Evolutionary conservation across 2,329 filamentous ascomycete species (phyloP).

Genomic region (Fusarium chaquense): DNA sequence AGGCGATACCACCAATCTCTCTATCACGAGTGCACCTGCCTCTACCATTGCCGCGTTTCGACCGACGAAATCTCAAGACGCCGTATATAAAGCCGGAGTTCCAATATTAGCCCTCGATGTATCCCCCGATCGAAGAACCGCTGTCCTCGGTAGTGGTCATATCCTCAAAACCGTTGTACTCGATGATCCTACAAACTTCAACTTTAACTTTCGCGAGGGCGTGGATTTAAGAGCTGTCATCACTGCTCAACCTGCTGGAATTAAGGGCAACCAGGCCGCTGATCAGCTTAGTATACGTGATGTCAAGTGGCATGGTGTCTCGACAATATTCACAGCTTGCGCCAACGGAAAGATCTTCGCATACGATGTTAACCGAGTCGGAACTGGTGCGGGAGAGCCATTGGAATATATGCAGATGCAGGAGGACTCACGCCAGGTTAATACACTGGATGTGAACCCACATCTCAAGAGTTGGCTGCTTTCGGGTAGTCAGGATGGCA

Average conservation of each 20-base stretch:
- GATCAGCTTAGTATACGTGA: conserved; percentile 74
- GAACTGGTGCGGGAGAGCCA: conserved; percentile 57
- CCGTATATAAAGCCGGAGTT: conserved; percentile 62
- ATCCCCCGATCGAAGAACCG: conserved; percentile 67
- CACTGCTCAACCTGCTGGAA: conserved; percentile 57
- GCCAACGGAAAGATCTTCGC: conserved; percentile 73
- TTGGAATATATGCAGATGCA: conserved; percentile 69
- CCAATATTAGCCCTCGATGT: conserved; percentile 70
- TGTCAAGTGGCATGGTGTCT: conserved; percentile 68
- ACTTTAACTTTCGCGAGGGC: conserved; percentile 64
- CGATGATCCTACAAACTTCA: conserved; percentile 58
- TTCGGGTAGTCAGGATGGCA: conserved; percentile 73
- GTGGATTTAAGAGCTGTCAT: conserved; percentile 70
- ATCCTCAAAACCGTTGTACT: conserved; percentile 71
- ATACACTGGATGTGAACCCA: conserved; percentile 72
- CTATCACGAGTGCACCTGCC: conserved; percentile 60
- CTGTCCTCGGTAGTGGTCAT: conserved; percentile 69
- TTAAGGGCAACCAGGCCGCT: conserved; percentile 56
- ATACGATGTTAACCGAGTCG: conserved; percentile 68
- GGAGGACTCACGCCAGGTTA: conserved; percentile 73
- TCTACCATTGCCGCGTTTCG: conserved; percentile 58
- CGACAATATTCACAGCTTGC: conserved; percentile 71
- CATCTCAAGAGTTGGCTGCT: conserved; percentile 68
- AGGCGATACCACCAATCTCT: conserved; percentile 54
- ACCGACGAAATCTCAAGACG: conserved; percentile 67